phyloP scores from a whole-genome alignment of 2,329 filamentous ascomycete genomes.

The Rhinocladiella similis region DNA sequence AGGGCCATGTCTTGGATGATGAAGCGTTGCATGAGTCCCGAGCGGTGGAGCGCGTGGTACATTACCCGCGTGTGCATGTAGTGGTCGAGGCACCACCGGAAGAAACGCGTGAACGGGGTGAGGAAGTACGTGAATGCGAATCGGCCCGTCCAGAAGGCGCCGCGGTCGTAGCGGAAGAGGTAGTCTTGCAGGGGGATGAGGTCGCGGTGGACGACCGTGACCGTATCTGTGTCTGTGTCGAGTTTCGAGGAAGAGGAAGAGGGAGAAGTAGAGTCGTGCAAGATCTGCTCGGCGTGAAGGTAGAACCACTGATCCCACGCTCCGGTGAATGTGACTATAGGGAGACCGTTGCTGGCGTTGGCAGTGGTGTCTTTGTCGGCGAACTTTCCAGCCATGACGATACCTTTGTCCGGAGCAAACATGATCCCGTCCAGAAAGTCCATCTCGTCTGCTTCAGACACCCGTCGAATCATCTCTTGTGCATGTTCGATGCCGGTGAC shows the following conservation, averaged over 20 bases:
- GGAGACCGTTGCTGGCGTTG: constrained; percentile 2
- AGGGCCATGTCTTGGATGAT: constrained; percentile 65
- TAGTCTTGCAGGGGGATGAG: constrained; percentile 39
- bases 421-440: constrained; percentile 55
- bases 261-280: neutral
- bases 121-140: constrained; percentile 63
- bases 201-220: constrained; percentile 10
- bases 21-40: constrained; percentile 55
- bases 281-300: constrained; percentile 37
- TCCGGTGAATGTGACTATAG: constrained; percentile 24
- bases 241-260: too few relatives aligned
- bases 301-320: constrained; percentile 54
- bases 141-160: constrained; percentile 64
- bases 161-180: constrained; percentile 57
- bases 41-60: constrained; percentile 63
- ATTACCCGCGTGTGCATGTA: constrained; percentile 63
- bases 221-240: neutral
- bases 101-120: constrained; percentile 60
- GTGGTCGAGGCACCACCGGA: constrained; percentile 59
- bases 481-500: constrained; percentile 41
- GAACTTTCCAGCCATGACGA: constrained; percentile 63
- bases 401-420: constrained; percentile 48
- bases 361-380: constrained; percentile 43
- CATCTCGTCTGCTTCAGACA: constrained; percentile 38
- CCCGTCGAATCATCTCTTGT: constrained; percentile 38